Evolutionary conservation across 371 early-diverging fungal species (phyloP).

Genomic region (Mortierella sp.): DNA sequence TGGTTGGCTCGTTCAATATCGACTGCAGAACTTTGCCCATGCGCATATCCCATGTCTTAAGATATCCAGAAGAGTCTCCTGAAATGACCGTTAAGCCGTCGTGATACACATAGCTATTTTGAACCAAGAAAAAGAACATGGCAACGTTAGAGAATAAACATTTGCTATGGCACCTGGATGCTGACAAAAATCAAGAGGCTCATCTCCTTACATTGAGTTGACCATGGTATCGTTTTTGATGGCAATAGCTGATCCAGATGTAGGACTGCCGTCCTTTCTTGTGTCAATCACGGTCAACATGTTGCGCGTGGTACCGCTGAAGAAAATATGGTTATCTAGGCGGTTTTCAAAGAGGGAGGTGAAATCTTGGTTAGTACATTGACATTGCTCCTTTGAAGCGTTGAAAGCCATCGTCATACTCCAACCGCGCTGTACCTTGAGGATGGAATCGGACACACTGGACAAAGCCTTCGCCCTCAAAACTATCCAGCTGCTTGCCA

Average conservation of each 20-base stretch:
- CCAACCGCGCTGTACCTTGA: slow-evolving; percentile 61
- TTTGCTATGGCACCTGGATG: background rate
- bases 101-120: slow-evolving; percentile 68
- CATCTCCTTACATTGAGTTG: slow-evolving; percentile 74
- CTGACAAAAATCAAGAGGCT: background rate
- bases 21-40: slow-evolving; percentile 66
- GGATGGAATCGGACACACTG: slow-evolving; percentile 89
- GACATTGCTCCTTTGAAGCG: background rate
- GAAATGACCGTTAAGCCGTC: slow-evolving; percentile 84
- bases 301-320: slow-evolving; percentile 85
- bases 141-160: background rate
- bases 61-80: slow-evolving; percentile 82
- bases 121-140: background rate
- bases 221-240: slow-evolving; percentile 86
- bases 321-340: slow-evolving; percentile 80
- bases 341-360: background rate
- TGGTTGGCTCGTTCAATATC: slow-evolving; percentile 73
- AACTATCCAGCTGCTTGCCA: slow-evolving; percentile 74
- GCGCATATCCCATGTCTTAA: slow-evolving; percentile 90
- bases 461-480: slow-evolving; percentile 86
- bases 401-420: background rate
- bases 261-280: slow-evolving; percentile 57
- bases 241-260: slow-evolving; percentile 58
- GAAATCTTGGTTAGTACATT: background rate
- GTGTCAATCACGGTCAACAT: slow-evolving; percentile 79